Base-by-base conservation (phyloP, 2,329 filamentous ascomycete genomes). In the Diaporthe ilicicola region DNA sequence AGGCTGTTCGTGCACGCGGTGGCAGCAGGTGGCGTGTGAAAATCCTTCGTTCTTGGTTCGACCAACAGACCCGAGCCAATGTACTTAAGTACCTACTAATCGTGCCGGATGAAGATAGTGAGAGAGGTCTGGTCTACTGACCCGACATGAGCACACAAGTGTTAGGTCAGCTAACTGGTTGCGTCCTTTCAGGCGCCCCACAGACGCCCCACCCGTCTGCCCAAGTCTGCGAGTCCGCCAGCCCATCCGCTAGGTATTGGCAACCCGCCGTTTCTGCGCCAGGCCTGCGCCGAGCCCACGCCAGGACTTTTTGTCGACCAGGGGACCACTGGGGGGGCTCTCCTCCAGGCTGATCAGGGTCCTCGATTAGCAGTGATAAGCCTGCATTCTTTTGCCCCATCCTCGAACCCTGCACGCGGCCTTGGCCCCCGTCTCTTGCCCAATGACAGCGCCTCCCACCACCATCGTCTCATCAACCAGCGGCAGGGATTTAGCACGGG, bases 221-320 rank as follows among this genome's bases (percentile, higher is more conserved):
- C 27, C 32, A 9, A 37, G 27, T 29, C 50, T 29, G 13, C 50
- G 15, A 29, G 24, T 7, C 55, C n/a, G n/a, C n/a, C n/a, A 5
- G 32, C 32, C 32, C 9, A 9, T 34, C 37, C 37, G 13, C 13
- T 10, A 5, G 37, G 6, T 39, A 39, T 39, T 39, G 37, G 37
- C 10, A 34, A 17, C 42, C 59, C 59, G 42, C 59, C 59, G 59
- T 42, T 50, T 34, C 44, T 50, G 59, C 59, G 59, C 59, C 59
- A 62, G 59, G 59, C 42, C 59, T 62, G 59, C 59, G 59, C 59
- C 59, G 59, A 64, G 59, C 44, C 59, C 6, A 13, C 59, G 44
- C 55, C 55, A 59, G 54, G 54, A 59, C 42, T 19, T 34, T 27
- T 19, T 22, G 54, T 42, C 24, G 34, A 10, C 37, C 37, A 39